Conservation (phyloP, 2,329 filamentous ascomycete species). For the Thelonectria blattea region DNA sequence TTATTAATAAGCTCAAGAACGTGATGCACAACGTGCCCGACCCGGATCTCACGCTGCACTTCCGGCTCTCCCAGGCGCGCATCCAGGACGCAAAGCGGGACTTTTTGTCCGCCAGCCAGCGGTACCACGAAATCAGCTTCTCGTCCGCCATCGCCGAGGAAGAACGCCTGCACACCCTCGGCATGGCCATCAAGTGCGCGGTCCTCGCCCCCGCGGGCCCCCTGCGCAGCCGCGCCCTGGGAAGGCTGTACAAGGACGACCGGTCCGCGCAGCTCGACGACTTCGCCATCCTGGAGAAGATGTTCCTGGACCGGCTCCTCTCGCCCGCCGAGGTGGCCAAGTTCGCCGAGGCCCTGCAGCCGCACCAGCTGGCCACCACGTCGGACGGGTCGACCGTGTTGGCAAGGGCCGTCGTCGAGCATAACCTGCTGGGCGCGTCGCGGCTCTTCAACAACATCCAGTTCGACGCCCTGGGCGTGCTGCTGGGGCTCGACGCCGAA, state of each 20-base stretch:
- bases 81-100: slow-evolving; percentile 90
- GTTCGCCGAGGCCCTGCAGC: slow-evolving; percentile 79
- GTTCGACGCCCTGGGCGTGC: slow-evolving; percentile 74
- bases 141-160: slow-evolving; percentile 80
- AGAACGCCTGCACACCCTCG: slow-evolving; percentile 83
- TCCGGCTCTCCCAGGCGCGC: slow-evolving; percentile 88
- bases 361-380: slow-evolving; percentile 89
- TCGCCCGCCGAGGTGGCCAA: slow-evolving; percentile 81
- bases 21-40: slow-evolving; percentile 81
- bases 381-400: slow-evolving; percentile 92
- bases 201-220: slow-evolving; percentile 92
- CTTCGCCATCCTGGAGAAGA: slow-evolving; percentile 92
- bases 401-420: slow-evolving; percentile 91
- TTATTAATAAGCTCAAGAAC: slow-evolving; percentile 95
- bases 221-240: slow-evolving; percentile 77
- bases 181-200: slow-evolving; percentile 88
- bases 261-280: slow-evolving; percentile 76
- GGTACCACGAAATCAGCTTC: slow-evolving; percentile 87
- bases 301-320: slow-evolving; percentile 90
- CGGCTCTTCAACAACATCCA: slow-evolving; percentile 79
- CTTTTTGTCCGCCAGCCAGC: slow-evolving; percentile 85
- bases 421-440: slow-evolving; percentile 89
- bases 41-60: slow-evolving; percentile 78
- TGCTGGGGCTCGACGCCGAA: slow-evolving; percentile 79
- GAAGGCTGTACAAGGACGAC: slow-evolving; percentile 92